phyloP scores from a whole-genome alignment of 2,329 filamentous ascomycete genomes.

The Fusarium fracticaudum region DNA sequence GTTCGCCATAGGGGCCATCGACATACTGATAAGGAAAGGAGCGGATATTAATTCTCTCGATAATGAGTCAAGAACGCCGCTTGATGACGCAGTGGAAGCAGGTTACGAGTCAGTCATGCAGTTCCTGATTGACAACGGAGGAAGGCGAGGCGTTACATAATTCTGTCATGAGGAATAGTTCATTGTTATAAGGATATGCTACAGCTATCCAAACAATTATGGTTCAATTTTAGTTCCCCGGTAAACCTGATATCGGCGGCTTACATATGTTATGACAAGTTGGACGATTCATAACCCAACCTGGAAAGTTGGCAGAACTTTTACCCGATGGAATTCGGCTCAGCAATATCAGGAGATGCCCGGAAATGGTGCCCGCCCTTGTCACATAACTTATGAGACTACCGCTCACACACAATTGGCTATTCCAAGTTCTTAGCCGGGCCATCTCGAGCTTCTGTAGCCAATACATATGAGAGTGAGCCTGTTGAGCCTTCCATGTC shows the following conservation, averaged over 20 bases:
- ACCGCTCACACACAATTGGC: fast-evolving
- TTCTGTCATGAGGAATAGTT: fast-evolving
- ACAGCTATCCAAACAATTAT: fast-evolving
- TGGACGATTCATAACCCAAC: fast-evolving
- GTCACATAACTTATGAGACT: fast-evolving
- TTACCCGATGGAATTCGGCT: fast-evolving
- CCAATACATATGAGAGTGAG: too few relatives aligned
- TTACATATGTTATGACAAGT: fast-evolving
- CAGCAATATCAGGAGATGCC: neutral
- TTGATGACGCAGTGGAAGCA: fast-evolving
- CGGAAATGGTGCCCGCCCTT: fast-evolving
- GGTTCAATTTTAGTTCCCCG: fast-evolving
- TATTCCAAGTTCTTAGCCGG: fast-evolving
- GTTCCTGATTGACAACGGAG: fast-evolving
- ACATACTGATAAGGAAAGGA: neutral
- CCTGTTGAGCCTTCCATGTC: too few relatives aligned
- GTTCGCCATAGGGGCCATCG: too few relatives aligned
- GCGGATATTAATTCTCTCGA: neutral
- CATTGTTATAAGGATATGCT: fast-evolving
- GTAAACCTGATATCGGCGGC: neutral
- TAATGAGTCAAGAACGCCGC: neutral
- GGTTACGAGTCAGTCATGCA: fast-evolving
- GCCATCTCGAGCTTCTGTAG: fast-evolving
- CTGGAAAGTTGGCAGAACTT: too few relatives aligned
- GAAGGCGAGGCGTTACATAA: too few relatives aligned